Evolutionary conservation across 1,284 basidiomycete species (phyloP).

Genomic region (Salmacisia buchloeana): DNA sequence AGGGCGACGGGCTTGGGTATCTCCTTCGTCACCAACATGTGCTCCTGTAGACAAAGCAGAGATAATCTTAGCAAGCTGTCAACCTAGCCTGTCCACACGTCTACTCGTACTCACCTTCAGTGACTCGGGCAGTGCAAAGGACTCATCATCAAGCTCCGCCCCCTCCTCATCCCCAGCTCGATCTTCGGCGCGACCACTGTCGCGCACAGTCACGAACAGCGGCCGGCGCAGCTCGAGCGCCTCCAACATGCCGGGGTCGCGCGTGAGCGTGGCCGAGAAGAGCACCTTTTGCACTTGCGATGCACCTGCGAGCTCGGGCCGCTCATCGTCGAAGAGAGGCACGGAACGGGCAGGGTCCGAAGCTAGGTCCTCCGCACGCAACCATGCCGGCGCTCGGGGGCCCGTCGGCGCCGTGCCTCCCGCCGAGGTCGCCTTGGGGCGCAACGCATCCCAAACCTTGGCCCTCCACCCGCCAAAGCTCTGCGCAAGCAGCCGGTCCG

Average conservation of each 20-base stretch:
- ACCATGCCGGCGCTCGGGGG: constrained; percentile 4
- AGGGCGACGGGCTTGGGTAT: constrained; percentile 82
- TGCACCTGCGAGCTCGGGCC: constrained; percentile 2
- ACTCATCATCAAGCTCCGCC: constrained; percentile 58
- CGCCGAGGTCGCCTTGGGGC: constrained; percentile 7
- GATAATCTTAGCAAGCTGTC: no score
- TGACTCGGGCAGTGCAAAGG: constrained; percentile 30
- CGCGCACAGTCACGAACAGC: constrained; percentile 80
- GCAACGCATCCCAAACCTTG: constrained; percentile 4
- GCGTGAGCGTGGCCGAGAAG: constrained; percentile 91
- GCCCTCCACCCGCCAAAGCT: constrained; percentile 84
- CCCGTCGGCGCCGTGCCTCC: neutral
- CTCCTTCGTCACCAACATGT: constrained; percentile 75
- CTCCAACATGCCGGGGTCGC: constrained; percentile 85
- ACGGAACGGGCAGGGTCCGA: neutral
- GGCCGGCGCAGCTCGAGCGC: constrained; percentile 73
- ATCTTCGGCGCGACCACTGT: constrained; percentile 47
- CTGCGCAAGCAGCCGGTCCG: constrained; percentile 86
- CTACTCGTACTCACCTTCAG: neutral
- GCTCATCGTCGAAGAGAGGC: neutral
- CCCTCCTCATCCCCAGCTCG: constrained; percentile 52
- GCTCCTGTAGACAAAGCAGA: constrained; percentile 44
- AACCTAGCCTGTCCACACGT: neutral
- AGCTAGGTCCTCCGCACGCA: neutral
- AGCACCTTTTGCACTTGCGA: constrained; percentile 78